Conservation (phyloP, 805 yeast genomes). For the Dipodascus geniculatus region DNA sequence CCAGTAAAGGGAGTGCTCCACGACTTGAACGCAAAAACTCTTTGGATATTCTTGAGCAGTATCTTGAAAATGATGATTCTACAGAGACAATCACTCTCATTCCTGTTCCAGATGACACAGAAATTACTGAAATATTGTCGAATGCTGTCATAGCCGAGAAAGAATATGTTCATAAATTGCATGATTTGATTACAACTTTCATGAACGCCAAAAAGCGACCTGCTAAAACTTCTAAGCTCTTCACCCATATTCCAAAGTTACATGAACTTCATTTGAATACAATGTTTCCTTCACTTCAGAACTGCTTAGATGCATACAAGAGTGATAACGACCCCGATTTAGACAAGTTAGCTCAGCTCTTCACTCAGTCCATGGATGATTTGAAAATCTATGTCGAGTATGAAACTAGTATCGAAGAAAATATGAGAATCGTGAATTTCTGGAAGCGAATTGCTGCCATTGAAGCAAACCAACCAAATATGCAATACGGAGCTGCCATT, state of each 20-base stretch:
- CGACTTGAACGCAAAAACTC: slow-evolving; percentile 4
- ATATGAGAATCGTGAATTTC: slow-evolving; percentile 5
- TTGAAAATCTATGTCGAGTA: slow-evolving; percentile 13
- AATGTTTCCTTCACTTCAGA: slow-evolving; percentile 9
- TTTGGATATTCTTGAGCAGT: slow-evolving; percentile 11
- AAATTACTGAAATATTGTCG: slow-evolving; percentile 2
- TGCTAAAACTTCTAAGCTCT: slow-evolving; percentile 8
- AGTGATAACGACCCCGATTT: slow-evolving; percentile 6
- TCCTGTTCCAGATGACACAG: background rate
- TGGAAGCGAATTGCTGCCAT: slow-evolving; percentile 8
- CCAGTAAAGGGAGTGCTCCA: slow-evolving; percentile 4
- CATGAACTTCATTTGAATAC: slow-evolving; percentile 12
- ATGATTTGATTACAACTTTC: slow-evolving; percentile 12
- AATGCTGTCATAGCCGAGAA: slow-evolving; percentile 8
- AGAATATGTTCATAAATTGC: slow-evolving; percentile 5
- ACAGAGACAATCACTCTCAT: background rate
- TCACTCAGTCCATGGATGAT: slow-evolving; percentile 5
- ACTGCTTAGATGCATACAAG: slow-evolving; percentile 7
- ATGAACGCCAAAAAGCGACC: slow-evolving; percentile 6
- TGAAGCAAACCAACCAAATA: slow-evolving; percentile 3
- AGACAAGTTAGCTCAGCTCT: slow-evolving; percentile 5
- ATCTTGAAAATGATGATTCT: slow-evolving; percentile 7
- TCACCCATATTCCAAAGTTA: slow-evolving; percentile 16
- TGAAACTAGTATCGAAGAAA: slow-evolving; percentile 11
- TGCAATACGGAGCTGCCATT: slow-evolving; percentile 4